A percentile compares a stretch with the other conserved stretches of the same genome.
These are phyloP conservation scores for Gaeumannomyces sp. DNA, from an alignment of 2,329 filamentous ascomycete genomes.

Conservation along the genomic window DNA sequence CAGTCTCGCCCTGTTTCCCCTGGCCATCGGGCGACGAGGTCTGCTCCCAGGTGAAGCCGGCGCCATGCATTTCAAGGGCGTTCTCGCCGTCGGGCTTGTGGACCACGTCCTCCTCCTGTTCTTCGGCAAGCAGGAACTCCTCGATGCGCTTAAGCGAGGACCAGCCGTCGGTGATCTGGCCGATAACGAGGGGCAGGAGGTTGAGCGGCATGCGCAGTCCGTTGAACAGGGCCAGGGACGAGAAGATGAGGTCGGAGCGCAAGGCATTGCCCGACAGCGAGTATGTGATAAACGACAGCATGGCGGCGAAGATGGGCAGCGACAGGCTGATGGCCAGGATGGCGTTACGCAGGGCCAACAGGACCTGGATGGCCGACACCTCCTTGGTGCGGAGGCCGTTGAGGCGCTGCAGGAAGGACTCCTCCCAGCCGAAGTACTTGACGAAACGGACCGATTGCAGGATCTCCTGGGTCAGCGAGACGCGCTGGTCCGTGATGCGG, in stretches of 20 bases:
- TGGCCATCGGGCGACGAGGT: conserved; percentile 47
- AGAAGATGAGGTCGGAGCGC: conserved; percentile 76
- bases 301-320: conserved; percentile 87
- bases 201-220: conserved; percentile 85
- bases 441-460: conserved; percentile 87
- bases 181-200: conserved; percentile 78
- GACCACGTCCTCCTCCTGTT: conserved; percentile 65
- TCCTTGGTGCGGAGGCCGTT: conserved; percentile 68
- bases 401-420: conserved; percentile 72
- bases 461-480: conserved; percentile 88
- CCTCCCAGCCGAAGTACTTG: conserved; percentile 96
- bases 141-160: conserved; percentile 80
- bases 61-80: conserved; percentile 65
- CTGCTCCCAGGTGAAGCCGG: conserved; percentile 83
- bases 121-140: conserved; percentile 81
- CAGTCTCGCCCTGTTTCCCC: conserved; percentile 40
- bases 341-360: conserved; percentile 76
- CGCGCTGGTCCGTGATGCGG: conserved; percentile 87
- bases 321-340: conserved; percentile 81
- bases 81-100: conserved; percentile 51
- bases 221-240: conserved; percentile 90
- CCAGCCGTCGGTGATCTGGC: conserved; percentile 84
- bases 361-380: conserved; percentile 74
- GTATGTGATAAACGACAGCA: conserved; percentile 87
- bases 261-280: conserved; percentile 61